phyloP scores from a whole-genome alignment of 352 stramenopile species.

The Blastocystis sp. region DNA sequence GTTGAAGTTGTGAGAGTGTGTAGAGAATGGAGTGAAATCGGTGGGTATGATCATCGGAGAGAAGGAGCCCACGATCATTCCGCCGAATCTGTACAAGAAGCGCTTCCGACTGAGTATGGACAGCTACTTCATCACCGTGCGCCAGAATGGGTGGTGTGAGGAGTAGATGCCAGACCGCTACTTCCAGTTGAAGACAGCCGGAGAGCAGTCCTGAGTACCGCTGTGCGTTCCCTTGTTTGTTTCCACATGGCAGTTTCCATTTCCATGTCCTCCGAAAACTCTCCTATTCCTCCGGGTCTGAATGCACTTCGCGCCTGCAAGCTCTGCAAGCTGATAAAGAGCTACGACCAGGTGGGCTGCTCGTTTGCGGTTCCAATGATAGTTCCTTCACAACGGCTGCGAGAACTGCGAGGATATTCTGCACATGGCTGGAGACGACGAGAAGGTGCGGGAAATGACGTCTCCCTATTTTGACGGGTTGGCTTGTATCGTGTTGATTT shows the following conservation, averaged over 20 bases:
- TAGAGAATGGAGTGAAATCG: constrained; percentile 68
- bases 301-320: constrained; percentile 55
- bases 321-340: constrained; percentile 66
- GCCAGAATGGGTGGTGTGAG: background rate
- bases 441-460: constrained; percentile 37
- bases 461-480: constrained; percentile 68
- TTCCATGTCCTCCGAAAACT: constrained; percentile 58
- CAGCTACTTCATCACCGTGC: constrained; percentile 63
- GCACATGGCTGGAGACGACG: constrained; percentile 58
- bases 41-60: constrained; percentile 68
- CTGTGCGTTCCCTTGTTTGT: background rate
- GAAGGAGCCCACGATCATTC: constrained; percentile 56
- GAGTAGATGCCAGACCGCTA: constrained; percentile 62
- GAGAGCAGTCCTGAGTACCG: background rate
- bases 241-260: background rate
- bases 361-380: background rate
- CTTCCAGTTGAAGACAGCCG: constrained; percentile 49
- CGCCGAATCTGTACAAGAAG: constrained; percentile 62
- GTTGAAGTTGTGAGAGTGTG: background rate
- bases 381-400: constrained; percentile 65
- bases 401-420: constrained; percentile 64
- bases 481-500: background rate
- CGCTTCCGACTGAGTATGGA: constrained; percentile 64
- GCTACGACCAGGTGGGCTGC: constrained; percentile 16
- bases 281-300: constrained; percentile 31